Percentiles rank a stretch among this genome's conserved stretches.
phyloP scores from a whole-genome alignment of 345 rosid species.

The Acer saccharum region DNA sequence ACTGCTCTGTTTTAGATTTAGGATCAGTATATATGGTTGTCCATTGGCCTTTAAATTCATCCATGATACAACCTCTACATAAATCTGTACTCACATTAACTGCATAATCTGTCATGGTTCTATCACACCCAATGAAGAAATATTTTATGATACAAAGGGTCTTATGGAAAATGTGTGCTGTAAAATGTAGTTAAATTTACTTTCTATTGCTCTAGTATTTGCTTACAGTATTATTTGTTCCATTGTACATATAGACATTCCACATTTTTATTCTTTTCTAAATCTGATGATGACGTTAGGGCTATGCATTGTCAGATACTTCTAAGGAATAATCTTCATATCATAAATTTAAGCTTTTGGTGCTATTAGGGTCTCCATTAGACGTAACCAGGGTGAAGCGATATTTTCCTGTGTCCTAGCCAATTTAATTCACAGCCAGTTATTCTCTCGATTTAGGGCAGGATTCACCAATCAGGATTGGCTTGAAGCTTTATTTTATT shows the following conservation, averaged over 20 bases:
- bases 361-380: neutral
- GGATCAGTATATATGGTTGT: neutral
- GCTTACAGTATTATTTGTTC: neutral
- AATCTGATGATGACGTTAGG: neutral
- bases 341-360: neutral
- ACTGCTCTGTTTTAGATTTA: neutral
- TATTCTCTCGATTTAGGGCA: neutral
- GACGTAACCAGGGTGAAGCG: neutral
- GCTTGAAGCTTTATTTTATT: neutral
- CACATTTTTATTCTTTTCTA: neutral
- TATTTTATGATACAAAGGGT: neutral
- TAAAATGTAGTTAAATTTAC: neutral
- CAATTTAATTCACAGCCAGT: neutral
- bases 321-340: neutral
- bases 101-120: neutral
- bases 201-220: neutral
- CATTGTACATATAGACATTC: neutral
- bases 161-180: neutral
- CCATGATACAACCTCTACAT: neutral
- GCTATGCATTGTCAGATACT: neutral
- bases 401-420: neutral
- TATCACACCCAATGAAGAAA: neutral
- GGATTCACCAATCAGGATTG: neutral
- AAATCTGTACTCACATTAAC: neutral
- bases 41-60: neutral